Conservation (phyloP, 108 stramenopile genomes). For the Fistulifera solaris region DNA sequence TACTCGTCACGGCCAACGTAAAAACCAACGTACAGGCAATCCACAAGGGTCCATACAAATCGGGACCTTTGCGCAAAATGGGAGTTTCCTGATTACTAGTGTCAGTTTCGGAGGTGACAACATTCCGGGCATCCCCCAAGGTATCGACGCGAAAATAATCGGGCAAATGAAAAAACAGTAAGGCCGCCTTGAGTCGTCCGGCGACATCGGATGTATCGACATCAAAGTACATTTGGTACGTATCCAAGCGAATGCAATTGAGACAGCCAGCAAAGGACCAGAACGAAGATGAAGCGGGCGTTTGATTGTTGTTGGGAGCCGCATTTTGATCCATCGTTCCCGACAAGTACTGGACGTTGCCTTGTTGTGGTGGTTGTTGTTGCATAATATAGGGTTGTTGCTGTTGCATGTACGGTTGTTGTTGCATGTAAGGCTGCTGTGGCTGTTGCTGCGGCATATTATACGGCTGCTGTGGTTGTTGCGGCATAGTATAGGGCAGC, state of each 20-base stretch:
- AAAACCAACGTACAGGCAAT: constrained; percentile 74
- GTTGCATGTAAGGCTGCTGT: constrained; percentile 3
- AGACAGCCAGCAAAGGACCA: constrained; percentile 22
- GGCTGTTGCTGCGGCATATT: constrained; percentile 4
- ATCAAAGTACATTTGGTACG: constrained; percentile 44
- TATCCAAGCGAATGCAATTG: constrained; percentile 21
- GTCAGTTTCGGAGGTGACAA: neutral
- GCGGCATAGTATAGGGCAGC: neutral
- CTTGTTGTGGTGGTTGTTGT: constrained; percentile 2
- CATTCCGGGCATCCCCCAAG: constrained; percentile 19
- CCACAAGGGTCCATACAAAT: constrained; percentile 84
- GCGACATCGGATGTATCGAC: constrained; percentile 40
- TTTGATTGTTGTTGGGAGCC: neutral
- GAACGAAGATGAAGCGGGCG: constrained; percentile 2
- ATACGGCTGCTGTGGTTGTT: neutral
- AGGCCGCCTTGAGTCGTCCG: constrained; percentile 25
- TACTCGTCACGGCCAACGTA: constrained; percentile 47
- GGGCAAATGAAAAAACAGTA: constrained; percentile 40
- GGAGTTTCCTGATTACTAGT: neutral
- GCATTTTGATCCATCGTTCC: constrained; percentile 7
- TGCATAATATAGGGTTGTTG: neutral
- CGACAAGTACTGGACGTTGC: constrained; percentile 1
- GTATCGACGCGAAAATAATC: constrained; percentile 70
- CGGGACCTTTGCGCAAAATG: constrained; percentile 46
- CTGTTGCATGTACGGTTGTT: constrained; percentile 7